Conservation (phyloP, 2,329 filamentous ascomycete genomes). For the Claviceps sp. region DNA sequence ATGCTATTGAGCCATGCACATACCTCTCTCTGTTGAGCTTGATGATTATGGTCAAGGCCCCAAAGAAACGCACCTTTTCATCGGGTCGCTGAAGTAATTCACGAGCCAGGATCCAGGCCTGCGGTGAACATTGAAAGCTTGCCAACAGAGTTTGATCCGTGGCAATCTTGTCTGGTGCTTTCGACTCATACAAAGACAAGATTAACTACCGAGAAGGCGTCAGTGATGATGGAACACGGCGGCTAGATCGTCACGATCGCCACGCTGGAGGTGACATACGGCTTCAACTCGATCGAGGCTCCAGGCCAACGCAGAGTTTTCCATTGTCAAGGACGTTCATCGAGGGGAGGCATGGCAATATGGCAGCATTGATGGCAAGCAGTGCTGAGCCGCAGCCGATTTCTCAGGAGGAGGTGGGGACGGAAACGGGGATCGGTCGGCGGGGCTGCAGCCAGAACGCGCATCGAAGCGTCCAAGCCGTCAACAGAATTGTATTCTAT, state of each 20-base stretch:
- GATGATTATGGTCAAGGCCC: slow-evolving; percentile 80
- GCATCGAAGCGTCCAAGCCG: background rate
- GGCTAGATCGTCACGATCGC: background rate
- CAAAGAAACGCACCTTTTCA: slow-evolving; percentile 78
- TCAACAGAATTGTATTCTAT: background rate
- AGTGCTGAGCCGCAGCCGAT: background rate
- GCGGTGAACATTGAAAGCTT: slow-evolving; percentile 59
- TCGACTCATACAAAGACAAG: slow-evolving; percentile 39
- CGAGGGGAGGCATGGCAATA: slow-evolving; percentile 2
- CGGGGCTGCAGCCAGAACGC: background rate
- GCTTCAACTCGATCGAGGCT: slow-evolving; percentile 13
- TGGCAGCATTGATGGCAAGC: background rate
- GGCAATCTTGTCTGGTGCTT: slow-evolving; percentile 31
- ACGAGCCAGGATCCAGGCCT: slow-evolving; percentile 79
- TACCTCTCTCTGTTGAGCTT: slow-evolving; percentile 89
- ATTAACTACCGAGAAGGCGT: slow-evolving; percentile 27
- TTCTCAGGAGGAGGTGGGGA: background rate
- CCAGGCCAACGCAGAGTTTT: slow-evolving; percentile 8
- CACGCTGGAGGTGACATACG: slow-evolving; percentile 8
- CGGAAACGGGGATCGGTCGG: background rate
- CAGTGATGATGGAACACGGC: background rate
- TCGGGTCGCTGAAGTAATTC: slow-evolving; percentile 55
- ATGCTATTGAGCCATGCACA: slow-evolving; percentile 10
- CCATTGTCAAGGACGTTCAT: slow-evolving; percentile 5
- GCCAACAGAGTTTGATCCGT: slow-evolving; percentile 61